Base-by-base conservation (phyloP, 768 basidiomycete genomes). In the Trametes meyenii region DNA sequence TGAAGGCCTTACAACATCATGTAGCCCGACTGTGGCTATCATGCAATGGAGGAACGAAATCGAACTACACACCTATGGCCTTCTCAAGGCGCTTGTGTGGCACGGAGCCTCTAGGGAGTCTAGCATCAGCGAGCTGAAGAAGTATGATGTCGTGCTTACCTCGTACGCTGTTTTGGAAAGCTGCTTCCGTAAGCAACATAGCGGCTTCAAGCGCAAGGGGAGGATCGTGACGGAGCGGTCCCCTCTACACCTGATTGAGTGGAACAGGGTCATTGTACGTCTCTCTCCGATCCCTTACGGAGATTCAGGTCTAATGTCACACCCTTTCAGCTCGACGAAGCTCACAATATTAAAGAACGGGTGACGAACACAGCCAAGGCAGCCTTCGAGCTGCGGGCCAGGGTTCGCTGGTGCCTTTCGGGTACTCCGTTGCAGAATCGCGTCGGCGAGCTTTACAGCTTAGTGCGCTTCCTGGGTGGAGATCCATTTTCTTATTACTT, bases 301-400 rank as follows among this genome's bases (percentile, higher is more conserved):
- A 24, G 60, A 42, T 33, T 19, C 42, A 53, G 26, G 61, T 44
- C 38, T 19, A 39, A 54, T 38, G 17, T 6, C 19, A 26, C 48
- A 16, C 13, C 36, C 39, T 16, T 58, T 3, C 62, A 92, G 90
- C 83, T 97, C 45, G 95, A 98, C 66, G 95, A 97, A 77, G 96
- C 96, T 5, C 96, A 98, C 75, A 98, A 96, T 72, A 98, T 98
- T 79, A 98, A 98, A 70, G 96, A 98, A 71, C 86, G 96, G 3
- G 77, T 86, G 3, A 95, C 93, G 1, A 98, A 96, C 71, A 98
- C 96, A 0, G 96, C 96, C 1, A 98, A 96, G 74, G 96, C 95
- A n/a, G 85, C 94, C 0, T 99, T 99, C 72, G 90, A 94, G 57
- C 79, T 99, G 12, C 75, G 88, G 65, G 85, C 89, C 56, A 84